These are phyloP conservation scores for Neoboletus magnificus DNA, from an alignment of 768 basidiomycete genomes.

Conservation along the genomic window DNA sequence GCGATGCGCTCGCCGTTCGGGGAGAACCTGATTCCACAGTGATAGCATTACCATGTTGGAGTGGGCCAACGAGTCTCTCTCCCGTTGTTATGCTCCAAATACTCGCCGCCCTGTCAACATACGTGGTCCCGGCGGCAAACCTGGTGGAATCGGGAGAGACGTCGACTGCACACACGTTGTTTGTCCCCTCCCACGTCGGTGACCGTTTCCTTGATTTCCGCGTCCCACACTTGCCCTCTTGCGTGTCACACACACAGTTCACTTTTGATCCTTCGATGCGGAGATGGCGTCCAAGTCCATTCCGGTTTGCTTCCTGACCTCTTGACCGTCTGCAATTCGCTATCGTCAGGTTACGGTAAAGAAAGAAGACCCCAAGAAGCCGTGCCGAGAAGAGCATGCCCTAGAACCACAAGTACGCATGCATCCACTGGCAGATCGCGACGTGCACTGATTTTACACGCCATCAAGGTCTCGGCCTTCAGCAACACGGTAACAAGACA, in stretches of 20 bases:
- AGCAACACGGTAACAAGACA: neutral
- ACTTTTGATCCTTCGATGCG: neutral
- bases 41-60: neutral
- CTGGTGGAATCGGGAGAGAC: neutral
- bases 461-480: neutral
- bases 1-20: too few relatives aligned
- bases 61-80: neutral
- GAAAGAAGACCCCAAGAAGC: conserved; percentile 96
- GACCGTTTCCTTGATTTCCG: neutral
- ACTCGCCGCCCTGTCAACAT: too few relatives aligned
- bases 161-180: fast-evolving
- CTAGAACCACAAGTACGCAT: conserved; percentile 84
- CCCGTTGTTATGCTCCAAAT: too few relatives aligned
- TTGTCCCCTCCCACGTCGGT: neutral
- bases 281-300: neutral
- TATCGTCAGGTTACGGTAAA: conserved; percentile 55
- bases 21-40: too few relatives aligned
- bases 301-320: neutral
- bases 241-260: neutral
- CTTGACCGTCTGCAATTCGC: neutral
- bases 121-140: too few relatives aligned
- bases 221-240: neutral
- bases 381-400: conserved; percentile 95
- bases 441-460: neutral
- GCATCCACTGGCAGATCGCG: neutral